Percentiles rank a stretch among this genome's conserved stretches.
These are phyloP conservation scores for Chalciporus pseudorubinellus DNA, from an alignment of 768 basidiomycete genomes.

Conservation along the genomic window DNA sequence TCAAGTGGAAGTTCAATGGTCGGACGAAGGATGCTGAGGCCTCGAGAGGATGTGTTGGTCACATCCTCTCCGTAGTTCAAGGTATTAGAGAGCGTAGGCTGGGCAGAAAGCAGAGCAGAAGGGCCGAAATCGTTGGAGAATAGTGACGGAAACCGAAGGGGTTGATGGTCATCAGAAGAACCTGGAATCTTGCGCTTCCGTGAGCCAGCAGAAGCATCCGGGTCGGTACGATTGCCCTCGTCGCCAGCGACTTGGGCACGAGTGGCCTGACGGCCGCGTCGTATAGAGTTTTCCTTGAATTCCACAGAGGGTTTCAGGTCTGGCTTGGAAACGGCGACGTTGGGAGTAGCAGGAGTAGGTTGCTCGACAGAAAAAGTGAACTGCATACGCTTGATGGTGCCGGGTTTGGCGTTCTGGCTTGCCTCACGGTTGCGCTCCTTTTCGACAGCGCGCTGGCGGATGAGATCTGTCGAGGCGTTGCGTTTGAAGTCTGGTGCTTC, in stretches of 20 bases:
- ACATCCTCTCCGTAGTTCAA: constrained; percentile 81
- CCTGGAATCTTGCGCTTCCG: constrained; percentile 26
- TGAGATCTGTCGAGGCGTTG: constrained; percentile 75
- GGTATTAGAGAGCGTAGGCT: constrained; percentile 62
- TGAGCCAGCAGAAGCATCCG: constrained; percentile 27
- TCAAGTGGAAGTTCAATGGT: constrained; percentile 88
- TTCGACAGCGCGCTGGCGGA: constrained; percentile 77
- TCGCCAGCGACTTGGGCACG: constrained; percentile 36
- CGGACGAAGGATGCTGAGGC: constrained; percentile 65
- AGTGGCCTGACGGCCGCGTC: constrained; percentile 40
- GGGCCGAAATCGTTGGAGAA: constrained; percentile 79
- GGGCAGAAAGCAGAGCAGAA: constrained; percentile 64
- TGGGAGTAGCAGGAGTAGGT: constrained; percentile 46
- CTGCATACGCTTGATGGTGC: constrained; percentile 84
- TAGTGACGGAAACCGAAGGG: constrained; percentile 68
- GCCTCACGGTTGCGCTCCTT: constrained; percentile 79
- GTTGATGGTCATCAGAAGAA: constrained; percentile 26
- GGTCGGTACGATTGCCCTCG: constrained; percentile 12
- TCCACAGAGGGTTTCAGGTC: constrained; percentile 65
- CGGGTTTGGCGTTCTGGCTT: constrained; percentile 57
- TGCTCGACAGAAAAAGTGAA: constrained; percentile 87
- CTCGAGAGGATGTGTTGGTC: constrained; percentile 45
- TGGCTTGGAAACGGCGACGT: constrained; percentile 54
- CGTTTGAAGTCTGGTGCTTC: constrained; percentile 80
- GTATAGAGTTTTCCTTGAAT: constrained; percentile 49